phyloP scores from a whole-genome alignment of 805 yeast genomes.

The Pichia ethanolica region DNA sequence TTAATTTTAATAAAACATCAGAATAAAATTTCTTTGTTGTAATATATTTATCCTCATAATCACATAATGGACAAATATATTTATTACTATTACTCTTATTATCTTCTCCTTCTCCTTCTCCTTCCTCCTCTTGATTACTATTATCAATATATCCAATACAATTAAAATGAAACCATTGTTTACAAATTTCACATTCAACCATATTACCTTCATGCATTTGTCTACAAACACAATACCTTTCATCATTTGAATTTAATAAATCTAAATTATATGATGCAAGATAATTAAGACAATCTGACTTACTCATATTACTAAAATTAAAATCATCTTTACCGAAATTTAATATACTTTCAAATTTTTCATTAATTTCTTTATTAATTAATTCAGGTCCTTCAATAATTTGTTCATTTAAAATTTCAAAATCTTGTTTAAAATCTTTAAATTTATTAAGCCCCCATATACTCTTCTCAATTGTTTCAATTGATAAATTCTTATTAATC shows the following conservation, averaged over 20 bases:
- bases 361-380: conserved; percentile 1
- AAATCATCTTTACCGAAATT: conserved; percentile 8
- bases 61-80: conserved; percentile 52
- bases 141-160: conserved; percentile 38
- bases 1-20: background rate
- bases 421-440: background rate
- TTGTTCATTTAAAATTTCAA: background rate
- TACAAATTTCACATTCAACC: conserved; percentile 65
- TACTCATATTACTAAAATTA: conserved; percentile 3
- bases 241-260: conserved; percentile 14
- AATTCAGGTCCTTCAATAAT: conserved; percentile 1
- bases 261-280: conserved; percentile 8
- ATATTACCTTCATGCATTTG: conserved; percentile 50
- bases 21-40: conserved; percentile 15
- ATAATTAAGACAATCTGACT: conserved; percentile 6
- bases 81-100: conserved; percentile 19
- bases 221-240: conserved; percentile 54
- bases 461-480: background rate
- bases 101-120: conserved; percentile 19
- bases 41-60: conserved; percentile 21
- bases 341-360: conserved; percentile 1
- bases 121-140: no score
- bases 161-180: conserved; percentile 62
- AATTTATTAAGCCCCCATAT: background rate
- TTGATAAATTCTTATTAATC: background rate